Conservation (phyloP, 2,329 filamentous ascomycete genomes). For the Fusarium mundagurra region DNA sequence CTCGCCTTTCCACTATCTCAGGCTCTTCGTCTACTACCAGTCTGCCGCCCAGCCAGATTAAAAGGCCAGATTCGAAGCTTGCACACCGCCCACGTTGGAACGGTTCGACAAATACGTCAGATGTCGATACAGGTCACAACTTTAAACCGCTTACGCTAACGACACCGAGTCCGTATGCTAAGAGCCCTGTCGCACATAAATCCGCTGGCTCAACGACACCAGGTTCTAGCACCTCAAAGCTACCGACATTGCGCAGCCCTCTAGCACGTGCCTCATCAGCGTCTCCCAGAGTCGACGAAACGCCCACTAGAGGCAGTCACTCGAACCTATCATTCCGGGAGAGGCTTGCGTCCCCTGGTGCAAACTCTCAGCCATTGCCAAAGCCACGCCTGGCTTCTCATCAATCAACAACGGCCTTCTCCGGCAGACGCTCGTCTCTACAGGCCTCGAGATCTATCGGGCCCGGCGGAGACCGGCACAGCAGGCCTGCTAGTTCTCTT, state of each 20-base stretch:
- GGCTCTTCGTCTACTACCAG: slow-evolving; percentile 60
- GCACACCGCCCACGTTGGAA: slow-evolving; percentile 78
- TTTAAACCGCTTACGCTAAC: slow-evolving; percentile 71
- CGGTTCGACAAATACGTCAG: slow-evolving; percentile 68
- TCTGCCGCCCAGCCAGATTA: slow-evolving; percentile 50
- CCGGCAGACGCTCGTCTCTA: slow-evolving; percentile 62
- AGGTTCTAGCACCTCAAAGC: slow-evolving; percentile 54
- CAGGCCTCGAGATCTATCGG: slow-evolving; percentile 56
- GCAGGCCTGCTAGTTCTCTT: slow-evolving; percentile 67
- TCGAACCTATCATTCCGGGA: slow-evolving; percentile 65
- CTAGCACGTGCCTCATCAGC: slow-evolving; percentile 57
- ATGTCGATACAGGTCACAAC: slow-evolving; percentile 74
- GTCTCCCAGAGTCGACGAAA: slow-evolving; percentile 58
- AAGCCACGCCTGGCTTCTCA: slow-evolving; percentile 58
- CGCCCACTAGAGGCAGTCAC: slow-evolving; percentile 55
- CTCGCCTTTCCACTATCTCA: slow-evolving; percentile 58
- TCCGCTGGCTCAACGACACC: slow-evolving; percentile 56
- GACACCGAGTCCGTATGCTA: slow-evolving; percentile 67
- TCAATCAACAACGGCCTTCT: slow-evolving; percentile 55
- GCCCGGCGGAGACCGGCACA: slow-evolving; percentile 43
- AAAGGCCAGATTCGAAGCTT: slow-evolving; percentile 58
- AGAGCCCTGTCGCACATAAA: slow-evolving; percentile 53
- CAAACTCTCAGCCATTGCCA: slow-evolving; percentile 57
- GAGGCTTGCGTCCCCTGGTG: slow-evolving; percentile 59
- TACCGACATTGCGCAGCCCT: slow-evolving; percentile 61